Base-by-base conservation (phyloP, 495 filamentous ascomycete genomes). In the Lindgomyces ingoldianus region DNA sequence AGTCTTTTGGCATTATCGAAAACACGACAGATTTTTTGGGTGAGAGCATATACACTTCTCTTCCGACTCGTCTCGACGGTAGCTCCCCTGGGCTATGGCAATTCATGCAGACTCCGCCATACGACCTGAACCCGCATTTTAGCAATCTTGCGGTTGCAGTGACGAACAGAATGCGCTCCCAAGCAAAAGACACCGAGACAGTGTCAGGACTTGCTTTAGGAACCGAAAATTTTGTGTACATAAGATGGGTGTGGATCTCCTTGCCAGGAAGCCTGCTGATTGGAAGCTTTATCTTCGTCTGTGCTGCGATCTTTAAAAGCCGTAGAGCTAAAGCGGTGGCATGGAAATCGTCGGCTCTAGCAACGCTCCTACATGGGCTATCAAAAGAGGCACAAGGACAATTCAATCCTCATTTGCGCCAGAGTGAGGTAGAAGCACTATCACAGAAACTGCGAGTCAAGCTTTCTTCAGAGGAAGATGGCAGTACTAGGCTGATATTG, bases 261-360 rank as follows among this genome's bases (percentile, higher is more conserved):
- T 44, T 67, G 6, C 64, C 64, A 0, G 50, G n/a, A 12, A 4
- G 29, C 11, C 25, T 67, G 21, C n/a, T 57, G 14, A 11, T 62
- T 3, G 25, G 44, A 21, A 62, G 21, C 50, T 42, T 62, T 1
- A 30, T 52, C 11, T 62, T 67, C 4, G 29, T 67, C 1, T n/a
- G 18, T 8, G 51, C 24, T 4, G 62, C 64, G 11, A 56, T 67
- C 18, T 27, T 62, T 1, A 41, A 51, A n/a, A 67, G 57, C 33
- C 45, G 51, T 3, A 57, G 19, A 18, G n/a, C 30, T 11, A 33
- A 53, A 1, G 22, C 51, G 16, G 44, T 41, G 22, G 45, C 59
- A 1, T 67, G 57, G 58, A 67, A 62, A 52, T 62, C 64, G 3
- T 67, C 64, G n/a, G 49, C 58, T 9, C 39, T 67, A 42, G 57